Base-by-base conservation (phyloP, 73 alveolate genomes). In the Effrenium voratum region DNA sequence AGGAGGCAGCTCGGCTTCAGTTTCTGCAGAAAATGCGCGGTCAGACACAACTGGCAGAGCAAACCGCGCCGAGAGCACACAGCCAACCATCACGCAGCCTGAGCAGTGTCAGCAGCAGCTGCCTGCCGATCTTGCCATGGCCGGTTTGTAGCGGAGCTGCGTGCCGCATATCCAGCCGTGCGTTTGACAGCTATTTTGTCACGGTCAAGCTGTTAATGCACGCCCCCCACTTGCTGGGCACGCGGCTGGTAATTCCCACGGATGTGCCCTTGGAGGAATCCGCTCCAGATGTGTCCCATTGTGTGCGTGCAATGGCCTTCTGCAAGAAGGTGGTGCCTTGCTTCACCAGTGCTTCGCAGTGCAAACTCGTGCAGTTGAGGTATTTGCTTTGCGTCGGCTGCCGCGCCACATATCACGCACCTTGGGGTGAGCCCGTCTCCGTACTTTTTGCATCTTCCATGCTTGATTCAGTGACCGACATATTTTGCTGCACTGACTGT, bases 141-240 rank as follows among this genome's bases (percentile, higher is more conserved):
- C n/a, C 70, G 3, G 32, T 30, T 80, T 3, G 91, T 72, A 28
- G 8, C 19, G 2, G 6, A 10, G 10, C 13, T 47, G 72, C 70
- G 34, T 32, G 49, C 13, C 24, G 16, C n/a, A 2, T 47, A 45
- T 47, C 91, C 68, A 2, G 47, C 44, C 13, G 12, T 2, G 4
- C 24, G 8, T 15, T 41, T 80, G 19, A 1, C 49, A 6, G 1
- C 45, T 0, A 28, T 15, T 80, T 80, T 45, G 49, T 80, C 2
- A 0, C 46, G n/a, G 49, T 5, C 3, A 80, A 80, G 72, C 46
- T 80, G 34, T 6, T 3, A 16, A 45, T 5, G 12, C n/a, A 30
- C n/a, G 91, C 91, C 6, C 91, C 91, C 3, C 91, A 47, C 45
- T 47, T 80, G 68, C 47, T 80, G 32, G 73, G 72, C 36, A 30